These are phyloP conservation scores for Prunus persica DNA, from an alignment of 306 rosid genomes.

Conservation along the genomic window DNA sequence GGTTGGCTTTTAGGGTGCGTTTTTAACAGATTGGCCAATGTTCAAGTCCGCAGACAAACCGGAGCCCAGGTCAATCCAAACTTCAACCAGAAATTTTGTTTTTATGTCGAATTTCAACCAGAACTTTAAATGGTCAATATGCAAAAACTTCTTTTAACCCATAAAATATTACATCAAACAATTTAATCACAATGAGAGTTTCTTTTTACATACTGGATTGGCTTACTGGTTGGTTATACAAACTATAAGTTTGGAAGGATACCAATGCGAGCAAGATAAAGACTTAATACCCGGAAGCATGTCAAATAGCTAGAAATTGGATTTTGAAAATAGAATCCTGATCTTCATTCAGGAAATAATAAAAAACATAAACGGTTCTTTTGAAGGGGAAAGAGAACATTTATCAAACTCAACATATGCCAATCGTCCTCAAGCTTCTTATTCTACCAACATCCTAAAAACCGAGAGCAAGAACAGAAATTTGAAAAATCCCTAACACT, in stretches of 20 bases:
- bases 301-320: neutral
- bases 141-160: no score
- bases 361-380: slow-evolving; percentile 7
- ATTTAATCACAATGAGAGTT: no score
- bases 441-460: slow-evolving; percentile 10
- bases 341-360: neutral
- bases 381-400: neutral
- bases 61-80: neutral
- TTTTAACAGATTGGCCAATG: neutral
- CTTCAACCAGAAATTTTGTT: no score
- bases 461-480: neutral
- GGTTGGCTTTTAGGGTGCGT: neutral
- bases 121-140: no score
- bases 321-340: neutral
- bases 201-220: no score
- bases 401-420: slow-evolving; percentile 9
- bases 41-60: neutral
- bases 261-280: no score
- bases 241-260: no score
- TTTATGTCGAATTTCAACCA: neutral
- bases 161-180: no score
- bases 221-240: no score
- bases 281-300: no score
- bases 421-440: slow-evolving; percentile 17
- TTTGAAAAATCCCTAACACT: slow-evolving; percentile 3